Evolutionary conservation across 805 yeast genomes (phyloP), one percentile per base, ranked within the genome.

Genomic region (Teunomyces gatunensis): DNA sequence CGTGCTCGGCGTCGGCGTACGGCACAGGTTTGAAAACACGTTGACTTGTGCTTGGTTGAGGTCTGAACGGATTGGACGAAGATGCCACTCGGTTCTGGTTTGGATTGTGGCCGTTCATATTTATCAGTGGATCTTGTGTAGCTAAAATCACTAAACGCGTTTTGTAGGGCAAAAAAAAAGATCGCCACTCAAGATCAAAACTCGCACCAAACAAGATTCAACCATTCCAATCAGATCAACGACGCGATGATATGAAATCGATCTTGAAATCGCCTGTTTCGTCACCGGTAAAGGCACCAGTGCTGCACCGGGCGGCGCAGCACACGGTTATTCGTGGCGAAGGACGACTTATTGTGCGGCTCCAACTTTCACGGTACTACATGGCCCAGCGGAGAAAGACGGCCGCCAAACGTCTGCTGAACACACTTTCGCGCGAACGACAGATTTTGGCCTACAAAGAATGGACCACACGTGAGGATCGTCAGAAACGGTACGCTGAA

Each of bases 1-100:
- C 48, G n/a, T 61, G 56, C 45, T 73, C 77, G 30, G 64, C 69
- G 3, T 49, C 53, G 1, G 65, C 55, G 55, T 68, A 73, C 6
- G 67, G 62, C 9, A 58, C 55, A 6, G 68, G 62, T 39, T 45
- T 35, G 48, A 53, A 53, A n/a, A 29, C 45, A 25, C 55, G 43
- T 18, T 49, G 48, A 4, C 49, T 45, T 3, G 48, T 44, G 13
- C 47, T 47, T 28, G 46, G 41, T 20, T 47, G 40, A 6, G 50
- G 27, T 37, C 44, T 30, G 34, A 43, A 40, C 28, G 40, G 40
- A 28, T 39, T 37, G 23, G 42, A 18, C 34, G 36, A n/a, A 9
- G 39, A 15, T 18, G 40, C 27, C 28, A 13, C 18, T 6, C 40
- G 23, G 40, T 37, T 37, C 13, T 37, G 40, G 40, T 37, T 37